Evolutionary conservation across 2,329 filamentous ascomycete genomes (phyloP).

Genomic region (Achaetomium macrosporum): DNA sequence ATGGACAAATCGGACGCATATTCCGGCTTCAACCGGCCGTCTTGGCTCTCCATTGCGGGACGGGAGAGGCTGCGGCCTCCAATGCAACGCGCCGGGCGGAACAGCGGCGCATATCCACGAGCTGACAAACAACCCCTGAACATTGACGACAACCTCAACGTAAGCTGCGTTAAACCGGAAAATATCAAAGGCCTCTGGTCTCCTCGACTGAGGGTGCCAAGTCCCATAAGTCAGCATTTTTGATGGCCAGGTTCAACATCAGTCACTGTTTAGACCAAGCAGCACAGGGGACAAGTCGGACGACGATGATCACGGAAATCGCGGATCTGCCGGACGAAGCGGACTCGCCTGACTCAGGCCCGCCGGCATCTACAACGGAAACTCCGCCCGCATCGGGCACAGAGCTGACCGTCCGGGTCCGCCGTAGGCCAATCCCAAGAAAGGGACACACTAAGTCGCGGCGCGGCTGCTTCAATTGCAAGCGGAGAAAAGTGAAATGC

Average conservation of each 20-base stretch:
- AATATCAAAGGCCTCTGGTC: too few relatives aligned
- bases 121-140: too few relatives aligned
- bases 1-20: too few relatives aligned
- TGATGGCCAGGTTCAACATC: background rate
- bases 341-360: background rate
- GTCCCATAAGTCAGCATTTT: background rate
- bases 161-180: too few relatives aligned
- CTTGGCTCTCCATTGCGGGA: too few relatives aligned
- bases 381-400: constrained; percentile 2
- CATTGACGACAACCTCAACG: too few relatives aligned
- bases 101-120: too few relatives aligned
- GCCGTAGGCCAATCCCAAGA: constrained; percentile 26
- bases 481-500: constrained; percentile 42
- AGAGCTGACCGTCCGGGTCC: background rate
- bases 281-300: background rate
- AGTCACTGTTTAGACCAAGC: too few relatives aligned
- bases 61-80: too few relatives aligned
- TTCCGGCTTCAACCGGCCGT: too few relatives aligned
- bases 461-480: constrained; percentile 36
- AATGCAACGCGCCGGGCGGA: too few relatives aligned
- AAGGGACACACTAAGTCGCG: constrained; percentile 37
- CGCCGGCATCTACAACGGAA: background rate
- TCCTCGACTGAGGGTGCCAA: too few relatives aligned
- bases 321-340: background rate
- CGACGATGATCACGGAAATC: background rate